Base-by-base conservation (phyloP, 2,329 filamentous ascomycete species). In the Emydomyces testavorans region DNA sequence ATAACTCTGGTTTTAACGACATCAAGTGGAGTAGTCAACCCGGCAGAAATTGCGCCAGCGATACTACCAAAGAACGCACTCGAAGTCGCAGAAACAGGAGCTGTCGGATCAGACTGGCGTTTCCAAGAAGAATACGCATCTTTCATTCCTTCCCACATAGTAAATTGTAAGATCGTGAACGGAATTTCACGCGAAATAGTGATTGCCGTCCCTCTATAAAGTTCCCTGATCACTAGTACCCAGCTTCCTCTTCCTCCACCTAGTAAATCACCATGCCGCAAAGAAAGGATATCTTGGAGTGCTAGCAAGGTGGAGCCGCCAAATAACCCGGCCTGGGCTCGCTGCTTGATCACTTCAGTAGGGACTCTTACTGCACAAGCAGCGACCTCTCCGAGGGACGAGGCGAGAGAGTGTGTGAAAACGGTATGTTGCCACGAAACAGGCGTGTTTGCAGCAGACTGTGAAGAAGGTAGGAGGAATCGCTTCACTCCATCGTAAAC, bases 1-100 rank as follows among this genome's bases (percentile, higher is more conserved):
- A 98, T 98, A 67, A 96, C 82, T 54, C 92, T 74, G 54, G 92
- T 98, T 78, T 98, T 98, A 56, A 98, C 73, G 53, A 98, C 92
- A 67, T 98, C 92, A 53, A 98, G 69, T 32, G 92, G 92, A 45
- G 92, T 98, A 20, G 92, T 98, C 50, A 90, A 63, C 0, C 78
- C 90, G 0, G 92, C 92, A 0, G 92, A 88, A 32, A 95, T 74
- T 1, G 82, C 88, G 0, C 92, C 92, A 0, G 87, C 80, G 29
- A 88, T 61, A 57, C 83, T 89, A 0, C 92, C 92, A 64, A 92
- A 90, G 35, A 92, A 58, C 0, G 83, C 92, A 56, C 85, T 92
- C 68, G 94, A 88, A 1, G 76, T 67, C 0, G 84, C 88, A 13
- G 79, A 76, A 1, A 92, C 71, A 71, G 60, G 46, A 2, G 43